A percentile compares a stretch with the other conserved stretches of the same genome.
Conservation (phyloP, 139 green algal species). For the Volvox reticuliferus region DNA sequence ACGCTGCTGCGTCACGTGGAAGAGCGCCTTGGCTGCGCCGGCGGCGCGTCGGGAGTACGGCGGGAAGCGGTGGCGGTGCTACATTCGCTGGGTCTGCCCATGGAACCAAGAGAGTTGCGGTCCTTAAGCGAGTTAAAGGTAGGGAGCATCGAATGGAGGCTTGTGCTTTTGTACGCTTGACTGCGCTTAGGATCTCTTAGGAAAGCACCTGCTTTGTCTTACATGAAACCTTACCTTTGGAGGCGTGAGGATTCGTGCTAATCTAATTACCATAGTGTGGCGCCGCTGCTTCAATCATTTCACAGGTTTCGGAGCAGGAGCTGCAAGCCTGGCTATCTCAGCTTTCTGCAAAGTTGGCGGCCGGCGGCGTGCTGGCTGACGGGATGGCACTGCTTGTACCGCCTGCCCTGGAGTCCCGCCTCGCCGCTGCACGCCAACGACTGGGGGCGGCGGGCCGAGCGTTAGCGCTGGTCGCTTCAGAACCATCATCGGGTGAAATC, state of each 20-base stretch:
- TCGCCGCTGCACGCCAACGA: neutral
- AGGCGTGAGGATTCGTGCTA: no score
- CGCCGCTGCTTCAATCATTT: no score
- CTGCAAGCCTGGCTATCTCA: constrained; percentile 2
- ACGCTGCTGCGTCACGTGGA: neutral
- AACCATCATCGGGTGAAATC: neutral
- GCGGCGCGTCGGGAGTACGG: neutral
- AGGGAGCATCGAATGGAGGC: neutral
- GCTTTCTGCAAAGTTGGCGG: neutral
- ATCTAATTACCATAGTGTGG: neutral
- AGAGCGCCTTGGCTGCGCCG: constrained; percentile 23
- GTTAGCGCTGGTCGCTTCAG: neutral
- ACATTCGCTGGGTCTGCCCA: constrained; percentile 23
- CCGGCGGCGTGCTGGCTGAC: neutral
- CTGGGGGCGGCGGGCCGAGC: constrained; percentile 7
- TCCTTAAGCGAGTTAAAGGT: constrained; percentile 34
- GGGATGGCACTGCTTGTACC: neutral
- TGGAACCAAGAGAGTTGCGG: constrained; percentile 6
- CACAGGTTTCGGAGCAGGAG: constrained; percentile 28
- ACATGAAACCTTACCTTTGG: no score
- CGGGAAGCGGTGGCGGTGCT: neutral
- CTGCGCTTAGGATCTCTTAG: no score
- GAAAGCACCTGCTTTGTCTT: no score
- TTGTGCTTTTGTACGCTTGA: no score
- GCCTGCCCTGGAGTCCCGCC: neutral